A percentile compares a stretch with the other conserved stretches of the same genome.
Evolutionary conservation across 2,329 filamentous ascomycete species (phyloP).

Genomic region (Cladophialophora immunda): DNA sequence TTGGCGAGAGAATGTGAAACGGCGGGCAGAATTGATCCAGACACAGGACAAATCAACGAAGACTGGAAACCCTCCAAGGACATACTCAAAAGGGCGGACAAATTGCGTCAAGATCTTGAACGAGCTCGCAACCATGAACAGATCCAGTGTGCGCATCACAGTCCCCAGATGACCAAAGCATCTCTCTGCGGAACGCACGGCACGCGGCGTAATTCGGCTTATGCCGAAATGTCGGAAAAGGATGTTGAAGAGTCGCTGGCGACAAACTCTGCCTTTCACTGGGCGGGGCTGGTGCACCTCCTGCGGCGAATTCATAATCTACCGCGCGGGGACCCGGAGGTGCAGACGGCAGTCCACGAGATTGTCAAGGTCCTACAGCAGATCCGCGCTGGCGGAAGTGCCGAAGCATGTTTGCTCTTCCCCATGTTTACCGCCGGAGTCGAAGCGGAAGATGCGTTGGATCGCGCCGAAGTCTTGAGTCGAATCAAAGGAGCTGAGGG

Average conservation of each 20-base stretch:
- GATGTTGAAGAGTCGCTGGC: constrained; percentile 72
- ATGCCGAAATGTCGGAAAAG: constrained; percentile 63
- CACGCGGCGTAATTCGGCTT: constrained; percentile 43
- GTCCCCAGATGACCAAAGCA: constrained; percentile 40
- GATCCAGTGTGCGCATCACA: constrained; percentile 51
- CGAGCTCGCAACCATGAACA: constrained; percentile 59
- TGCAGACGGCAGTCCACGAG: constrained; percentile 69
- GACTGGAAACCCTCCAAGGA: constrained; percentile 68
- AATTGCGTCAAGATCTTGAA: constrained; percentile 68
- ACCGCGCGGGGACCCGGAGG: constrained; percentile 63
- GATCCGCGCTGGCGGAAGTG: constrained; percentile 72
- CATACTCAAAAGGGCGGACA: constrained; percentile 64
- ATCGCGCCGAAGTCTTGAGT: constrained; percentile 69
- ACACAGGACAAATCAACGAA: constrained; percentile 58
- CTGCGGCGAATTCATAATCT: constrained; percentile 76
- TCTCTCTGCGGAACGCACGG: constrained; percentile 28
- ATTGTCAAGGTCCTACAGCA: constrained; percentile 68
- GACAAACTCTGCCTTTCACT: constrained; percentile 81
- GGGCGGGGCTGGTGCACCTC: constrained; percentile 78
- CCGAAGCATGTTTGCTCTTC: constrained; percentile 78
- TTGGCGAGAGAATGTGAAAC: constrained; percentile 73
- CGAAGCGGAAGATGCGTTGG: constrained; percentile 67
- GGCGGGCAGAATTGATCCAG: constrained; percentile 66
- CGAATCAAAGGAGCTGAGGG: constrained; percentile 73
- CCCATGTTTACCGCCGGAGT: constrained; percentile 86